phyloP scores from a whole-genome alignment of 441 rosid species.

The Syzygium malaccense region DNA sequence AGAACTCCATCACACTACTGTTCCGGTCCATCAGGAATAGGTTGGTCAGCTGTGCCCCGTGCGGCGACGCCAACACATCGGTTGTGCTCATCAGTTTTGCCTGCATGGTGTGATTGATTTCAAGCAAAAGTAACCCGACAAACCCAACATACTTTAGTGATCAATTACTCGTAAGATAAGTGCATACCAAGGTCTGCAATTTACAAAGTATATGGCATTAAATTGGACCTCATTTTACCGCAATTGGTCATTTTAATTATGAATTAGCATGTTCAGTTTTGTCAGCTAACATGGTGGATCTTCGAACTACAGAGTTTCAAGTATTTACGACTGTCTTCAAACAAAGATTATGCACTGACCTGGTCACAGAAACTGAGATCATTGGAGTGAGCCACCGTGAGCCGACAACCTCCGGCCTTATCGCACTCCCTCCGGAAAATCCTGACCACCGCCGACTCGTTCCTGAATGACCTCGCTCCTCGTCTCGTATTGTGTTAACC shows the following conservation, averaged over 20 bases:
- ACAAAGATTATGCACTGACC: slow-evolving; percentile 15
- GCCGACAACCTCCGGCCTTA: slow-evolving; percentile 38
- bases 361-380: slow-evolving; percentile 62
- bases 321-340: neutral
- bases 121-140: neutral
- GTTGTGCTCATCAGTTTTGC: slow-evolving; percentile 49
- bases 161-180: neutral
- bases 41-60: slow-evolving; percentile 62
- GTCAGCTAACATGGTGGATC: neutral
- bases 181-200: neutral
- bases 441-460: slow-evolving; percentile 33
- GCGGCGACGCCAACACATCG: slow-evolving; percentile 47
- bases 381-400: slow-evolving; percentile 48
- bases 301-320: neutral
- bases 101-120: neutral
- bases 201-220: neutral
- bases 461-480: slow-evolving; percentile 58
- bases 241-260: neutral
- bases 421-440: slow-evolving; percentile 47
- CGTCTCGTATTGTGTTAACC: slow-evolving; percentile 39
- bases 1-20: slow-evolving; percentile 71
- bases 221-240: neutral
- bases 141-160: neutral
- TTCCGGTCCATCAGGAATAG: slow-evolving; percentile 53
- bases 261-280: neutral